Conservation (phyloP, 2,329 filamentous ascomycete species). For the Aureobasidium sp. region DNA sequence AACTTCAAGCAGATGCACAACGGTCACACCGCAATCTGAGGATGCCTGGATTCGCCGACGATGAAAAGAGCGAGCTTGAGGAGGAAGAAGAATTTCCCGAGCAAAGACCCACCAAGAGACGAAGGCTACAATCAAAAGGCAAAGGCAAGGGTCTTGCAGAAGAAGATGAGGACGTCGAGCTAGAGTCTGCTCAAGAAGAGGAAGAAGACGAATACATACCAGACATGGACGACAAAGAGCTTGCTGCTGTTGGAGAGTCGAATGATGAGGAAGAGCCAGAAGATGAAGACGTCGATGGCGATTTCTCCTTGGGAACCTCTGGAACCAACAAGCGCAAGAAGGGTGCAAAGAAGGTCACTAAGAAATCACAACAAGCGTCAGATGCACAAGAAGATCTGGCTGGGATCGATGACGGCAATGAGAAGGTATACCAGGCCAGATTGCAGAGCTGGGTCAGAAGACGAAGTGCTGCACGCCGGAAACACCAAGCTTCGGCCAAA, state of each 20-base stretch:
- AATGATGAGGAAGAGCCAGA: constrained; percentile 27
- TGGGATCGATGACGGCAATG: constrained; percentile 81
- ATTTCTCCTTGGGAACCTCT: constrained; percentile 29
- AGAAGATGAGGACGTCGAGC: constrained; percentile 18
- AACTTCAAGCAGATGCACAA: constrained; percentile 24
- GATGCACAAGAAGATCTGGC: constrained; percentile 47
- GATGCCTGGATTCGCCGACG: constrained; percentile 40
- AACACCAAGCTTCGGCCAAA: constrained; percentile 10
- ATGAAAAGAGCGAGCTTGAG: constrained; percentile 25
- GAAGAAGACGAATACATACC: constrained; percentile 38
- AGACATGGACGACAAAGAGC: constrained; percentile 33
- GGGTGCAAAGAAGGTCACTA: constrained; percentile 26
- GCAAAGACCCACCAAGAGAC: constrained; percentile 35
- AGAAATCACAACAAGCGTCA: constrained; percentile 21
- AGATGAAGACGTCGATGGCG: constrained; percentile 34
- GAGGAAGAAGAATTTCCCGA: constrained; percentile 31
- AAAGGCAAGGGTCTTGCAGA: constrained; percentile 17
- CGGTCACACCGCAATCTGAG: constrained; percentile 43
- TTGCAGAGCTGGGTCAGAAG: constrained; percentile 67
- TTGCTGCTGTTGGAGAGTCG: constrained; percentile 34
- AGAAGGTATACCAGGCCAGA: constrained; percentile 68
- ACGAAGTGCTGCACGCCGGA: constrained; percentile 53
- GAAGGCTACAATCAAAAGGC: constrained; percentile 29
- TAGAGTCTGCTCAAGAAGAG: constrained; percentile 27
- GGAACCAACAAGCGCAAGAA: constrained; percentile 34